Conservation (phyloP, 345 rosid species). For the Mallotus nudiflorus region DNA sequence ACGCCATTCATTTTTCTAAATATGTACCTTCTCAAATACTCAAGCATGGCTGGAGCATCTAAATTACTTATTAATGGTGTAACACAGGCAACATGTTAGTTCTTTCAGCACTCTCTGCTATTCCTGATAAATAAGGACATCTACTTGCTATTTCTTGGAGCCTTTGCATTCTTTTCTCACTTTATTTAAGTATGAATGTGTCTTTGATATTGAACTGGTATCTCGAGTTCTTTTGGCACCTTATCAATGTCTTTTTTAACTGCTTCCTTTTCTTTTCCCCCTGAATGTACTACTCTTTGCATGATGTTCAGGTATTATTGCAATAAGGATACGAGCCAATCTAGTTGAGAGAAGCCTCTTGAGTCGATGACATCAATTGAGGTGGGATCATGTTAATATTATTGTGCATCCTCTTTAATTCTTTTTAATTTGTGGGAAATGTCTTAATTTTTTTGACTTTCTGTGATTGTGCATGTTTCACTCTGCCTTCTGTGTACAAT, state of each 20-base stretch:
- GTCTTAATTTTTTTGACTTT: neutral
- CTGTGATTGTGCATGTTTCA: neutral
- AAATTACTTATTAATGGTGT: neutral
- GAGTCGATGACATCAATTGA: conserved; percentile 91
- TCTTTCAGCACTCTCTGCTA: too few species aligned
- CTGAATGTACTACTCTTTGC: conserved; percentile 15
- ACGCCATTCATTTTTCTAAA: too few species aligned
- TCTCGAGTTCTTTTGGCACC: too few species aligned
- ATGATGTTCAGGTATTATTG: conserved; percentile 64
- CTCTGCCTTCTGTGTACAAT: neutral
- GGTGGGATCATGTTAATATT: conserved; percentile 47
- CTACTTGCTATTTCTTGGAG: too few species aligned
- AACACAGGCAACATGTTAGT: too few species aligned
- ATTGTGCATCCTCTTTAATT: conserved; percentile 10
- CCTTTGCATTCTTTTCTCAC: too few species aligned
- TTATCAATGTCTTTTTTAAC: too few species aligned
- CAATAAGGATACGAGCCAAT: conserved; percentile 75
- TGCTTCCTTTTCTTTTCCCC: conserved; percentile 3
- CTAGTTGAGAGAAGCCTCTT: conserved; percentile 92
- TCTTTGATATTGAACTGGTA: too few species aligned
- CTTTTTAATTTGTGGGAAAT: conserved; percentile 4
- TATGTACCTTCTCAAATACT: too few species aligned
- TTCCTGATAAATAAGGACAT: too few species aligned
- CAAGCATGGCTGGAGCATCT: too few species aligned
- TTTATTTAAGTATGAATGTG: too few species aligned